Evolutionary conservation across 208 protist species (phyloP).

Genomic region (Jaenimonas drosophilae): DNA sequence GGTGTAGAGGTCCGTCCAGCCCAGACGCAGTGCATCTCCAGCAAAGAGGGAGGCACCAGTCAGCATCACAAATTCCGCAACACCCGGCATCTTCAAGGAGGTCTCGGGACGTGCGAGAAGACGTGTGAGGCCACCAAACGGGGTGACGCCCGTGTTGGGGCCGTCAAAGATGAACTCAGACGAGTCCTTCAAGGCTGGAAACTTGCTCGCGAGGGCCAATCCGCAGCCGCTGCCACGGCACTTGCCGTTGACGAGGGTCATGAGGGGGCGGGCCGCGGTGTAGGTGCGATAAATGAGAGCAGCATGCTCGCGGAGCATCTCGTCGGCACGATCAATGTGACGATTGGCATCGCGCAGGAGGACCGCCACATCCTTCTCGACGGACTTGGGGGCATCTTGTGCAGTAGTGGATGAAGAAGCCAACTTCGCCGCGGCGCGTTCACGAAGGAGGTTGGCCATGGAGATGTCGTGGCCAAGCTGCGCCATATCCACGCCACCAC

Average conservation of each 20-base stretch:
- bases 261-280: conserved; percentile 67
- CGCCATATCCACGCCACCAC: conserved; percentile 64
- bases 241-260: conserved; percentile 86
- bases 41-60: conserved; percentile 85
- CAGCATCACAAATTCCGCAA: conserved; percentile 86
- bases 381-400: neutral
- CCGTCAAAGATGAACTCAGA: conserved; percentile 85
- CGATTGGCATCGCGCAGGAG: conserved; percentile 54
- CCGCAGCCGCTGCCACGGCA: conserved; percentile 80
- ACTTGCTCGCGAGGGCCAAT: conserved; percentile 78
- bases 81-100: conserved; percentile 84
- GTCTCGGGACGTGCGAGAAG: conserved; percentile 76
- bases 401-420: conserved; percentile 6
- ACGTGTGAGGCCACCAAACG: conserved; percentile 72
- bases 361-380: conserved; percentile 13
- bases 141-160: conserved; percentile 71
- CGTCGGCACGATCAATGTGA: conserved; percentile 72
- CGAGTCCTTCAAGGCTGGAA: conserved; percentile 66
- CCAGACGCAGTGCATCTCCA: conserved; percentile 78
- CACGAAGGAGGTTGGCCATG: conserved; percentile 44
- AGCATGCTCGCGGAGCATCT: conserved; percentile 62
- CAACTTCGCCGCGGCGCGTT: conserved; percentile 9
- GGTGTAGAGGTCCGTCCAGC: conserved; percentile 87
- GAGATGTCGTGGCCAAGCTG: conserved; percentile 52
- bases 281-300: conserved; percentile 75